These are phyloP conservation scores for Xerocomus brunneocitrinus DNA, from an alignment of 768 basidiomycete species.

Conservation along the genomic window DNA sequence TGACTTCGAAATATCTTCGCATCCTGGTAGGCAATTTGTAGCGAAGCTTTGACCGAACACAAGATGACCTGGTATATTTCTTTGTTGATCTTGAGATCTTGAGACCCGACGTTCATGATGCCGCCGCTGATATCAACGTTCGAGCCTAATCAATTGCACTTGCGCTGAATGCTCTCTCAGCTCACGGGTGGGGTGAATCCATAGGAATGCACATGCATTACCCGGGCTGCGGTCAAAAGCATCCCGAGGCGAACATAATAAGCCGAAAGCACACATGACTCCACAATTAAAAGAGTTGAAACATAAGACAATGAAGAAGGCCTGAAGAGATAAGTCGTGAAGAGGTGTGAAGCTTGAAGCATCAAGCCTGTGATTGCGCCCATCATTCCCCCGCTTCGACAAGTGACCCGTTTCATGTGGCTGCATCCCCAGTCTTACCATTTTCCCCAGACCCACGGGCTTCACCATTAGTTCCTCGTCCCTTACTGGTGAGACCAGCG, in stretches of 20 bases:
- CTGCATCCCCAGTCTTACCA: conserved; percentile 21
- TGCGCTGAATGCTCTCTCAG: too few relatives aligned
- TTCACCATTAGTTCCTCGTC: conserved; percentile 30
- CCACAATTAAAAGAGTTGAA: conserved; percentile 16
- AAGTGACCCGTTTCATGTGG: conserved; percentile 19
- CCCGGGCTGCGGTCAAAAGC: conserved; percentile 10
- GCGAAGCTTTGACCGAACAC: too few relatives aligned
- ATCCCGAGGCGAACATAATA: conserved; percentile 18
- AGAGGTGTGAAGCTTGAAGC: conserved; percentile 10
- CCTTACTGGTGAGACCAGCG: conserved; percentile 53
- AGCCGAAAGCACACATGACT: conserved; percentile 17
- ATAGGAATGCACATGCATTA: conserved; percentile 19
- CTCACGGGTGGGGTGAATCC: conserved; percentile 4
- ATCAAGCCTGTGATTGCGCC: conserved; percentile 15
- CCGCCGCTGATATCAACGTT: too few relatives aligned
- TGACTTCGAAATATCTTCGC: too few relatives aligned
- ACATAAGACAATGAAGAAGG: conserved; percentile 9
- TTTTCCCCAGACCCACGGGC: conserved; percentile 27
- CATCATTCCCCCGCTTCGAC: conserved; percentile 15
- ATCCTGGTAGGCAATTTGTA: too few relatives aligned
- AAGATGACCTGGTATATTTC: too few relatives aligned
- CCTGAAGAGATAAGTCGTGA: conserved; percentile 13
- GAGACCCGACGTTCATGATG: too few relatives aligned
- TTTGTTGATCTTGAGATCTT: too few relatives aligned
- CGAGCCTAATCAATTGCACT: too few relatives aligned